Percentiles rank a stretch among this genome's conserved stretches.
Conservation (phyloP, 225 moss, liverwort and hornwort genomes). For the Anthoceros angustus region DNA sequence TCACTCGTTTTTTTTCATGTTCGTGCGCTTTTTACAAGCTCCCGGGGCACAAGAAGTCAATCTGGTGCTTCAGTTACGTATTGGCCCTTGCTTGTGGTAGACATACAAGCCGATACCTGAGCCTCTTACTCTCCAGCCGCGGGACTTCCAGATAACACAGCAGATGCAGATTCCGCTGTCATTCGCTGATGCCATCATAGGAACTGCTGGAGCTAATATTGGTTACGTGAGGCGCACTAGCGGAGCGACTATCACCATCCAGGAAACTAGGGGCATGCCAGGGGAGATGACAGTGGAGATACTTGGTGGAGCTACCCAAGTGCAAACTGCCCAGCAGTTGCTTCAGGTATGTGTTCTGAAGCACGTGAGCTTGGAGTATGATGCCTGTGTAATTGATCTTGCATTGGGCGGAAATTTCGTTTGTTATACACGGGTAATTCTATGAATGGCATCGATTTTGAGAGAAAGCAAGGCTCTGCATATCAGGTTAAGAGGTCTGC, state of each 20-base stretch:
- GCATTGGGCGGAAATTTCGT: background rate
- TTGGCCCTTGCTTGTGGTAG: background rate
- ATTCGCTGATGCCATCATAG: conserved; percentile 94
- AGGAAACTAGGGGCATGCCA: conserved; percentile 93
- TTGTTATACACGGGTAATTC: background rate
- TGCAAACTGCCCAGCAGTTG: conserved; percentile 95
- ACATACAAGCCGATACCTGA: background rate
- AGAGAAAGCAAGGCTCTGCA: background rate
- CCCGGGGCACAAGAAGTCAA: background rate
- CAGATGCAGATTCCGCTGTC: conserved; percentile 99
- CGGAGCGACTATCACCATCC: conserved; percentile 95
- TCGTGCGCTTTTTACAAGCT: background rate
- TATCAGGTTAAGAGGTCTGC: background rate
- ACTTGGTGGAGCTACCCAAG: conserved; percentile 95
- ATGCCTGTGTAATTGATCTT: background rate
- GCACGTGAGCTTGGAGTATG: background rate
- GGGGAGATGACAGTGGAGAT: conserved; percentile 99
- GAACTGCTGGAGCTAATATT: conserved; percentile 91
- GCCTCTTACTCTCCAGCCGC: background rate
- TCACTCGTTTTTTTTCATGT: background rate
- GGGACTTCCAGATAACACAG: conserved; percentile 72
- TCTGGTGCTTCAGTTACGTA: background rate
- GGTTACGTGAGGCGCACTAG: conserved; percentile 97
- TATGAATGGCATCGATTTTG: background rate
- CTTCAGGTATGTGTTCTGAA: conserved; percentile 56